Percentiles rank a stretch among this genome's conserved stretches.
Conservation (phyloP, 352 stramenopile species). For the Pythium dissimile region DNA sequence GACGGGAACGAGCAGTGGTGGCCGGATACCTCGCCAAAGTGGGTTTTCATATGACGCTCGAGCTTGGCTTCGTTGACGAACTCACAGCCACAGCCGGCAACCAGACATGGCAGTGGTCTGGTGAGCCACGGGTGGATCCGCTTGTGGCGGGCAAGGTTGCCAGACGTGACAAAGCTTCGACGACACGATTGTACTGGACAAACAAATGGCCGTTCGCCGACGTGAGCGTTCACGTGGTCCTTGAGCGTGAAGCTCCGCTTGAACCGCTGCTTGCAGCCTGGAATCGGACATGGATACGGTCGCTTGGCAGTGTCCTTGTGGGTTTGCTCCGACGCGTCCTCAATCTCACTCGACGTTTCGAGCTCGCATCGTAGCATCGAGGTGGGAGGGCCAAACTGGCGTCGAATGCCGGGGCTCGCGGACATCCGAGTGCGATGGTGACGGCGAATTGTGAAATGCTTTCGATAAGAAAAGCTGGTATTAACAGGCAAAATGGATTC, state of each 20-base stretch:
- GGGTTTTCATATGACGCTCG: constrained; percentile 1
- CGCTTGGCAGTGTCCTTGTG: not conserved
- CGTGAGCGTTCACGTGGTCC: constrained; percentile 80
- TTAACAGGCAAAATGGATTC: too few species aligned
- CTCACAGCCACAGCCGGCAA: constrained; percentile 6
- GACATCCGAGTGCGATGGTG: too few species aligned
- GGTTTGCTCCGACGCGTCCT: not conserved
- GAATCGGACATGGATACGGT: not conserved
- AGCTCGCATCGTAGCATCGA: too few species aligned
- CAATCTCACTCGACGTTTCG: too few species aligned
- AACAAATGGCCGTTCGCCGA: constrained; percentile 60
- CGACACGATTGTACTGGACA: constrained; percentile 52
- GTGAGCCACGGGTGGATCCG: constrained; percentile 49
- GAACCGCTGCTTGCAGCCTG: not conserved
- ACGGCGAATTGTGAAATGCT: too few species aligned
- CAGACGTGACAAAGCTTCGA: constrained; percentile 55
- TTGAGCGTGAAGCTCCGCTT: constrained; percentile 49
- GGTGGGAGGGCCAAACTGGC: too few species aligned
- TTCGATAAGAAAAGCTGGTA: too few species aligned
- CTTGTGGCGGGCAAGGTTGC: constrained; percentile 47
- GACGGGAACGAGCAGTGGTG: not conserved
- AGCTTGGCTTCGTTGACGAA: constrained; percentile 17
- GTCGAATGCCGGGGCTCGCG: too few species aligned
- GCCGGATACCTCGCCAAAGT: not conserved
- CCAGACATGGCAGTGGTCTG: constrained; percentile 5